Evolutionary conservation across 2,329 filamentous ascomycete genomes (phyloP), one percentile per base, ranked within the genome.

Genomic region (Epichloe gansuensis): DNA sequence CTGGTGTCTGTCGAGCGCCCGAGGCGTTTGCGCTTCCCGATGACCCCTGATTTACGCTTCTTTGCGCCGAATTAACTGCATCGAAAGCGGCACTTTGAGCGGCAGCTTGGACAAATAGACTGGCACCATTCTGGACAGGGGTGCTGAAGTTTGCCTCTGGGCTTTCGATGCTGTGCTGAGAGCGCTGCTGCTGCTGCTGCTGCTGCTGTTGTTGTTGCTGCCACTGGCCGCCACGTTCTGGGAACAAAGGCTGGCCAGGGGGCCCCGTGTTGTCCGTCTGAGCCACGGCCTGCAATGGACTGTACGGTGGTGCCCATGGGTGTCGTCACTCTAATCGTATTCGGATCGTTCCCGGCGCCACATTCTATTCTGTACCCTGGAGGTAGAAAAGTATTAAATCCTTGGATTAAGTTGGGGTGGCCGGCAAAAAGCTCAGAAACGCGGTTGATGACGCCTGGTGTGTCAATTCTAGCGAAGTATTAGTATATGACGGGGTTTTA

Each of bases 281-380:
- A 66, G 11, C 69, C 71, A 51, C 77, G 71, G 11, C 75, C 72
- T 0, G 75, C 84, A 70, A 96, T 95, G 9, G 89, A 90, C 60
- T 91, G 86, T 2, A 95, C 88, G 11, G 90, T 96, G 2, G 91
- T 97, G n/a, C 93, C 93, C 75, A 94, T 95, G 0, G 93, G 93
- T 0, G 93, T 98, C 0, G 93, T 98, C 15, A 98, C 93, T 58
- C 94, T 80, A 57, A 98, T 98, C 3, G 90, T 90, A 65, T 96
- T 95, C 1, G 91, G 91, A 62, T 97, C 91, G 58, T 94, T 91
- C 37, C 89, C 89, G 15, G 88, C 85, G 34, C 91, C 91, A 63
- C 93, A 98, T 66, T 98, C 93, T 55, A 98, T 98, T 54, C 93
- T 81, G 66, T 98, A 98, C 2, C 93, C 91, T 0, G 91, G 91